Evolutionary conservation across 2,329 filamentous ascomycete genomes (phyloP).

Genomic region (Drechslerella coelobrocha): DNA sequence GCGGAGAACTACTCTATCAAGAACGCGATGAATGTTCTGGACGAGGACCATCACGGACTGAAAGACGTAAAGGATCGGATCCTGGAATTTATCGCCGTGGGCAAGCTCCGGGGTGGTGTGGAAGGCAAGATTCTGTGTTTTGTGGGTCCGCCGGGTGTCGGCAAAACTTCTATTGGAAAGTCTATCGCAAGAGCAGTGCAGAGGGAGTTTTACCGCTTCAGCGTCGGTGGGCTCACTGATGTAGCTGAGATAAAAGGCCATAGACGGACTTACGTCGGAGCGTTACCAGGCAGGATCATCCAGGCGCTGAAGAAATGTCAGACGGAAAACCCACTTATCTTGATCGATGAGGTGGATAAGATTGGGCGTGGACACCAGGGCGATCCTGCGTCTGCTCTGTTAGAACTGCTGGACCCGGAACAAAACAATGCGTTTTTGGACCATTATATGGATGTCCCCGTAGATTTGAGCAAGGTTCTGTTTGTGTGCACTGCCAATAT

Average conservation of each 20-base stretch:
- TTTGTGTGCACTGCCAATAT: conserved; percentile 99
- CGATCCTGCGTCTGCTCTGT: conserved; percentile 89
- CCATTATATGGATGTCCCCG: conserved; percentile 97
- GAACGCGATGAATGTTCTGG: conserved; percentile 85
- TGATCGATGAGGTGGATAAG: conserved; percentile 97
- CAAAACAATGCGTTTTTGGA: conserved; percentile 97
- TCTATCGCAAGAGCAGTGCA: conserved; percentile 94
- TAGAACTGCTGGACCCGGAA: conserved; percentile 93
- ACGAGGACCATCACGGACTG: conserved; percentile 94
- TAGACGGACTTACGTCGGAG: conserved; percentile 92
- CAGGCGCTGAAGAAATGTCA: conserved; percentile 99
- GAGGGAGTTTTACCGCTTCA: conserved; percentile 97
- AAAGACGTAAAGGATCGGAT: conserved; percentile 99
- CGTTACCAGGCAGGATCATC: conserved; percentile 92
- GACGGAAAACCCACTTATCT: conserved; percentile 93
- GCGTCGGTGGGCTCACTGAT: conserved; percentile 93
- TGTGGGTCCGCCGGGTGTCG: conserved; percentile 91
- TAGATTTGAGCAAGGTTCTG: conserved; percentile 94
- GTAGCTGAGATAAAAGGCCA: conserved; percentile 99
- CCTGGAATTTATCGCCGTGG: conserved; percentile 95
- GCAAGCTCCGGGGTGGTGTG: conserved; percentile 93
- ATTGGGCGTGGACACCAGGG: conserved; percentile 96
- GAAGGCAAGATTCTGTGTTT: conserved; percentile 99
- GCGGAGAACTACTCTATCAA: conserved; percentile 96
- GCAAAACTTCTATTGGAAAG: conserved; percentile 98